Base-by-base conservation (phyloP, 2,329 filamentous ascomycete species). In the Colletotrichum chrysophilum region DNA sequence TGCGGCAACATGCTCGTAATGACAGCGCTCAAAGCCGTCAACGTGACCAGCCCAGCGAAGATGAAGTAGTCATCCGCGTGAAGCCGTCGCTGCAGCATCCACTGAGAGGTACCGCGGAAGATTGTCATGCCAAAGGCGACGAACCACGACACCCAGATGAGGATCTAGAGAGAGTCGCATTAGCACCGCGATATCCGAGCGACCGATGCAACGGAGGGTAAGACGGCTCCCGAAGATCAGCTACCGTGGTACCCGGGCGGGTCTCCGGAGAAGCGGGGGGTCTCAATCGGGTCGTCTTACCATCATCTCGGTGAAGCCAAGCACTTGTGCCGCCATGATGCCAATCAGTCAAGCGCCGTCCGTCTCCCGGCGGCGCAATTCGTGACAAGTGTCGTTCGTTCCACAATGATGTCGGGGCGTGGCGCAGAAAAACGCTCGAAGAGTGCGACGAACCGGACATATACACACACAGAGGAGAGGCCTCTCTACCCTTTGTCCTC, bases 101-200 rank as follows among this genome's bases (percentile, higher is more conserved):
- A 70, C 67, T 73, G 71, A 18, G 69, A 73, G 28, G 30, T 73
- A 55, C 71, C 56, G 14, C 71, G 66, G 18, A 73, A 73, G 28
- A 69, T n/a, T 3, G 71, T 70, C 56, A 64, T 62, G 14, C 65
- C 65, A 10, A 73, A 32, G 14, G 71, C 65, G 55, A 38, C 71
- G n/a, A 56, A 38, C 70, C 70, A 73, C 24, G 68, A 21, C 6
- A 38, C 18, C 71, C 71, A 73, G 24, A 73, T 48, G 66, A 73
- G 71, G n/a, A 61, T 24, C 71, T 73, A 14, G 14, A 10, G 9
- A 32, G 9, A 32, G 32, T 21, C 28, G 16, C 28, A 3, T 71
- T 58, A 71, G 61, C 48, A 52, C 10, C 43, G 10, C 1, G 43
- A 0, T 52, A 21, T 21, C 43, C 43, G 10, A 52, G n/a, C n/a